phyloP scores from a whole-genome alignment of 2,329 filamentous ascomycete genomes.

The Phialocephala subalpina region DNA sequence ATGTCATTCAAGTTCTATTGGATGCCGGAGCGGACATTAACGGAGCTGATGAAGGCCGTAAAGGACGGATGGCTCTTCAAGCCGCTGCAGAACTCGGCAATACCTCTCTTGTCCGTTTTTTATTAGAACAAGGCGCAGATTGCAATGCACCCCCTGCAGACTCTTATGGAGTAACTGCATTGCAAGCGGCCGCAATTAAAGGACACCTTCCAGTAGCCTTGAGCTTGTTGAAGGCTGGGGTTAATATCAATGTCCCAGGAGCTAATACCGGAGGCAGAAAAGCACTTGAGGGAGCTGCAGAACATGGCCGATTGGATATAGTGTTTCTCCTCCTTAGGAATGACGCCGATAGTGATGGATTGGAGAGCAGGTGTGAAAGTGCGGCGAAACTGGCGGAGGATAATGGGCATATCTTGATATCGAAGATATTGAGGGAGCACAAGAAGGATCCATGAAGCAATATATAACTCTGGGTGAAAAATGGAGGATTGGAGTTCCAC shows the following conservation, averaged over 20 bases:
- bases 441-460: no score
- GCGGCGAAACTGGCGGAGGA: constrained; percentile 23
- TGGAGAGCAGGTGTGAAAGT: constrained; percentile 20
- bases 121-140: constrained; percentile 28
- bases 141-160: constrained; percentile 20
- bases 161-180: constrained; percentile 22
- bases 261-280: constrained; percentile 23
- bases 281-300: constrained; percentile 27
- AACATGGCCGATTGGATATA: constrained; percentile 18
- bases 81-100: constrained; percentile 12
- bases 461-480: no score
- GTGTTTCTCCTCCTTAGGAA: constrained; percentile 32
- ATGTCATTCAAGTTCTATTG: constrained; percentile 18
- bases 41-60: constrained; percentile 5
- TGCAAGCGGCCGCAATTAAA: constrained; percentile 21
- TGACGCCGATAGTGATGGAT: constrained; percentile 18
- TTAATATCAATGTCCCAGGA: constrained; percentile 19
- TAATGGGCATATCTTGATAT: constrained; percentile 20
- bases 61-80: constrained; percentile 30
- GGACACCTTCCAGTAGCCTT: constrained; percentile 5
- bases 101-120: constrained; percentile 19
- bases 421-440: constrained; percentile 19
- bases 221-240: constrained; percentile 13
- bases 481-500: no score
- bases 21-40: constrained; percentile 24